Evolutionary conservation across 768 basidiomycete genomes (phyloP), one percentile per base, ranked within the genome.

Genomic region (Albatrellus ellisii): DNA sequence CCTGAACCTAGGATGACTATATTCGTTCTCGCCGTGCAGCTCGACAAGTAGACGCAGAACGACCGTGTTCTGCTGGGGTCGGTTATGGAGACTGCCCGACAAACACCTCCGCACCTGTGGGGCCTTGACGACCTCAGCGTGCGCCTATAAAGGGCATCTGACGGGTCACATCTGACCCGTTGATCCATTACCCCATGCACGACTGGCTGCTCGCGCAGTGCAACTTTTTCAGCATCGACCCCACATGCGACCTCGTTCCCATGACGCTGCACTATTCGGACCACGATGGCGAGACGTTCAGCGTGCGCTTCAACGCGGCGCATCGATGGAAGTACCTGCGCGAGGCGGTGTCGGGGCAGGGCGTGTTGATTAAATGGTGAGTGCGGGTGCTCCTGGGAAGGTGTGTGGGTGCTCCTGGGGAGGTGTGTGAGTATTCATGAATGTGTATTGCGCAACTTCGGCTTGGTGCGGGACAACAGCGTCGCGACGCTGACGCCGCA

Each of bases 401-500:
- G n/a, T n/a, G n/a, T n/a, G 15, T 5, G 11, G 12, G 15, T 15
- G 34, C 14, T 36, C 34, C 22, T 26, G 17, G 6, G 11, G 14
- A 24, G 10, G 24, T 22, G 11, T 22, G 38, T 38, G 29, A 26
- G 6, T 10, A 10, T 42, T 46, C 35, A 37, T 33, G 11, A 25
- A 39, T 24, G 14, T 1, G 17, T 22, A 21, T 24, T 15, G 46
- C 43, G 21, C 37, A 62, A 60, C 50, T 62, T 52, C 43, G 61
- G 62, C 38, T 61, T 59, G n/a, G 44, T 42, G 39, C 42, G 56
- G 9, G 60, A 62, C 43, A 68, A 64, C 2, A 65, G 63, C 43
- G 67, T 72, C 12, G 72, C 76, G 0, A 51, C 62, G 9, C 67
- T 78, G 39, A 74, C 77, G 0, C 75, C 77, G 3, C 79, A 81